These are phyloP conservation scores for Ogataea methanolica DNA, from an alignment of 805 yeast genomes.

Conservation along the genomic window DNA sequence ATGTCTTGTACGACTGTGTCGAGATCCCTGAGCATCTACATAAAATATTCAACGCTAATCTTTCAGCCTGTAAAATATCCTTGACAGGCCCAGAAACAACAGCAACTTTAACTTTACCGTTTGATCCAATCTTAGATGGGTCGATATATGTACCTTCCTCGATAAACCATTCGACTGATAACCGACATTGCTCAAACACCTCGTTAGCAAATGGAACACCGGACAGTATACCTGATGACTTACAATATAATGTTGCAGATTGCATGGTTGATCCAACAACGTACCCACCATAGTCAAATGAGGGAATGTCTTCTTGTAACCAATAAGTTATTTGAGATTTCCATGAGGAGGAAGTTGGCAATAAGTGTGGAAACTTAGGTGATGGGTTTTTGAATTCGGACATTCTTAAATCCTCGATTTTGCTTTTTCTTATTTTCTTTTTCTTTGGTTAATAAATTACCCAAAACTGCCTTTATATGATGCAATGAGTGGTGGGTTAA, in stretches of 20 bases:
- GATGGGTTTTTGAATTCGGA: slow-evolving; percentile 25
- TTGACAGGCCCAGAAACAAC: slow-evolving; percentile 76
- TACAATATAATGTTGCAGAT: slow-evolving; percentile 76
- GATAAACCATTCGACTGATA: slow-evolving; percentile 67
- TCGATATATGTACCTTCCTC: slow-evolving; percentile 62
- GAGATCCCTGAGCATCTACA: slow-evolving; percentile 88
- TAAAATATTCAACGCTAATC: slow-evolving; percentile 78
- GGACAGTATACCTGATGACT: slow-evolving; percentile 71
- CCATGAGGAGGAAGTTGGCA: slow-evolving; percentile 81
- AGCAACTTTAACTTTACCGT: slow-evolving; percentile 69
- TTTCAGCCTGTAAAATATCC: slow-evolving; percentile 74
- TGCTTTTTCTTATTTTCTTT: too few relatives aligned
- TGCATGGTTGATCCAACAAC: slow-evolving; percentile 81
- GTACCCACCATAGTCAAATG: slow-evolving; percentile 90
- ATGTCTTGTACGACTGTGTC: slow-evolving; percentile 58
- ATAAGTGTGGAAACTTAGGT: slow-evolving; percentile 42
- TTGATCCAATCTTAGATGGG: slow-evolving; percentile 29
- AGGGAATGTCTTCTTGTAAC: slow-evolving; percentile 85
- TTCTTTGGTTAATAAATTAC: too few relatives aligned
- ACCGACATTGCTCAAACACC: slow-evolving; percentile 70
- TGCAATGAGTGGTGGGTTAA: too few relatives aligned
- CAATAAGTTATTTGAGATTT: slow-evolving; percentile 69
- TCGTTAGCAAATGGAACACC: slow-evolving; percentile 91
- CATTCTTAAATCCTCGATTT: not conserved
- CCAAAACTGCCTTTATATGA: too few relatives aligned